Evolutionary conservation across 2,329 filamentous ascomycete genomes (phyloP), one percentile per base, ranked within the genome.

Genomic region (Rutstroemia sp.): DNA sequence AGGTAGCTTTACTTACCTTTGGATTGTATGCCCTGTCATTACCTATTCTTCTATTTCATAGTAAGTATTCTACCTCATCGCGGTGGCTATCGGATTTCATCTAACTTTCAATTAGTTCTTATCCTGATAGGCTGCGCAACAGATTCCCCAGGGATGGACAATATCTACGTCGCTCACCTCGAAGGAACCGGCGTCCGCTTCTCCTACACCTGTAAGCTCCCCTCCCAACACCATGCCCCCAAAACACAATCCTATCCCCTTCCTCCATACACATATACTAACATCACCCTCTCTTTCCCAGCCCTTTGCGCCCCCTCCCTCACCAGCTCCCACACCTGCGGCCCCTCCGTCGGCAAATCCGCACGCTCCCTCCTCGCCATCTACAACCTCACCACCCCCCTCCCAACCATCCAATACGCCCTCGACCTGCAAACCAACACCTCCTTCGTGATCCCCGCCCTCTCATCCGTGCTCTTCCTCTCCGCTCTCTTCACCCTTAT

Each of bases 131-230:
- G 51, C 1, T 53, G 51, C 25, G 25, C 51, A n/a, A 53, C 40
- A 16, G 12, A 46, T 39, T 53, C 51, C 3, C 51, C 40, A n/a
- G 51, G 51, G 4, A 53, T 53, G 40, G 51, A 27, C 19, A 53
- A 46, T 8, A 46, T 53, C 19, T 53, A 53, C 51, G 19, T 53
- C 10, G 25, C 40, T 7, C 21, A 42, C 16, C 27, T 53, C 1
- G 30, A 30, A 5, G 36, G 23, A 27, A 9, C 4, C 14, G 25
- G 17, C n/a, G 21, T 53, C 4, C n/a, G 9, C 34, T 46, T 46
- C 19, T 53, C 51, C 25, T 53, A 53, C 27, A 53, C 51, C 3
- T 53, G 51, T 53, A 46, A 46, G 51, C 27, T 16, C 19, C 8
- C 14, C 8, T 16, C 38, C 34, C 27, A 19, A 10, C 12, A 2